These are phyloP conservation scores for Leccinum arenicola DNA, from an alignment of 768 basidiomycete genomes.

Conservation along the genomic window DNA sequence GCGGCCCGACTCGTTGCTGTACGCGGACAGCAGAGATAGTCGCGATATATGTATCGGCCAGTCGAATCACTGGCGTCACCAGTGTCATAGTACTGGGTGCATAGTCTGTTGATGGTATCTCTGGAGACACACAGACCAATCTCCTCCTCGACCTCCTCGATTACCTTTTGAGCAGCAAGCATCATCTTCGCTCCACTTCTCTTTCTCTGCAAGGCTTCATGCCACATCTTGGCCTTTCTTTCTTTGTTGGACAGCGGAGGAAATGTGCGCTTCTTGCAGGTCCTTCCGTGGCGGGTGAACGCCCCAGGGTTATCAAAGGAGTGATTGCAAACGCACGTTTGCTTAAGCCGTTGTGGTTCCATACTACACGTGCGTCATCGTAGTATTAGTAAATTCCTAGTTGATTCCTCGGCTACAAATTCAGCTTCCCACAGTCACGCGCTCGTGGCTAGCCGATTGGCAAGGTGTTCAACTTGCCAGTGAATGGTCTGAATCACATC, in stretches of 20 bases:
- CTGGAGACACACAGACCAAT: background rate
- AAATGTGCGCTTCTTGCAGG: too few species aligned
- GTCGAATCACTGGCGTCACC: background rate
- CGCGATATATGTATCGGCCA: background rate
- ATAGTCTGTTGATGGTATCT: background rate
- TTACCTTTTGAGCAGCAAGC: background rate
- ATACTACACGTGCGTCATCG: too few species aligned
- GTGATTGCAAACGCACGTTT: too few species aligned
- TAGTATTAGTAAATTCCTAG: too few species aligned
- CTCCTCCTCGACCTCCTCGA: background rate
- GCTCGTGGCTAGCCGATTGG: too few species aligned
- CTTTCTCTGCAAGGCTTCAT: background rate
- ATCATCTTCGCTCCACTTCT: background rate
- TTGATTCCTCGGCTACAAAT: too few species aligned
- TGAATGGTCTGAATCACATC: too few species aligned
- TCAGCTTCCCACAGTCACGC: too few species aligned
- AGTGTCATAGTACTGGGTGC: background rate
- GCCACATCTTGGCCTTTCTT: background rate
- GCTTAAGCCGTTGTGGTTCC: too few species aligned
- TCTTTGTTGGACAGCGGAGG: background rate
- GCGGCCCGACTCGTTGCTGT: background rate
- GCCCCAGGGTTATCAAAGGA: too few species aligned
- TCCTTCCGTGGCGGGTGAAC: too few species aligned
- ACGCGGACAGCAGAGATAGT: background rate
- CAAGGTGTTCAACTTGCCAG: too few species aligned